These are phyloP conservation scores for Aristolochia californica DNA, from an alignment of 164 flowering plant genomes.

Conservation along the genomic window DNA sequence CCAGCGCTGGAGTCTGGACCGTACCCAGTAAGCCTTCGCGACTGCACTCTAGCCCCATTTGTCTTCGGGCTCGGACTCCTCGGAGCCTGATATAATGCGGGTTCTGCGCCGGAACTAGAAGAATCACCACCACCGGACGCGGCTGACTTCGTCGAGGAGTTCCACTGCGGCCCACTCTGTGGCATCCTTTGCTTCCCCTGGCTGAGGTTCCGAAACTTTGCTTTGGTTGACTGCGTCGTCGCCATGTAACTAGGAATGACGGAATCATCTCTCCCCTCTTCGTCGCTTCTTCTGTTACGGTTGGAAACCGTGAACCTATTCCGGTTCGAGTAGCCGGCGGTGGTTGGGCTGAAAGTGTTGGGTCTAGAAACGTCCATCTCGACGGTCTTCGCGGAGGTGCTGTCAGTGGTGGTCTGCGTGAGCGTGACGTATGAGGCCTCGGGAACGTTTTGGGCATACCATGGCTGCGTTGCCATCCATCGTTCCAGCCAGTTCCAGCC, in stretches of 20 bases:
- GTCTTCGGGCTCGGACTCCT: slow-evolving; percentile 47
- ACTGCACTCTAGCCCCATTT: slow-evolving; percentile 12
- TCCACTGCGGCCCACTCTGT: slow-evolving; percentile 32
- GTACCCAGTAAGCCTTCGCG: slow-evolving; percentile 17
- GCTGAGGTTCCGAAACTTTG: slow-evolving; percentile 44
- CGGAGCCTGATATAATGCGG: slow-evolving; percentile 21
- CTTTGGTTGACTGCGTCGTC: slow-evolving; percentile 78
- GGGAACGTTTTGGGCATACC: slow-evolving; percentile 21
- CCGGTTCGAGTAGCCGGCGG: slow-evolving; percentile 9
- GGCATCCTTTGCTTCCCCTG: slow-evolving; percentile 23
- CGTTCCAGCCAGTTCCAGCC: slow-evolving; percentile 94
- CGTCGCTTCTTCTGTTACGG: neutral
- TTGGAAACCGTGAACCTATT: slow-evolving; percentile 11
- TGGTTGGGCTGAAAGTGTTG: slow-evolving; percentile 9
- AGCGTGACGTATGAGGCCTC: slow-evolving; percentile 33
- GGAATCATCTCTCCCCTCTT: neutral
- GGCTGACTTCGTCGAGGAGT: slow-evolving; percentile 34
- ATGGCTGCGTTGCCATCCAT: slow-evolving; percentile 83
- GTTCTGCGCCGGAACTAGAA: slow-evolving; percentile 60
- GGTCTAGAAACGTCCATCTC: slow-evolving; percentile 60
- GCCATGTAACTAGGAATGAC: slow-evolving; percentile 90
- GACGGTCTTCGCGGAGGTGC: slow-evolving; percentile 71
- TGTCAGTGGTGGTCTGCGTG: slow-evolving; percentile 30
- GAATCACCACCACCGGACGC: slow-evolving; percentile 36
- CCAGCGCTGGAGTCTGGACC: slow-evolving; percentile 37